Base-by-base conservation (phyloP, 352 stramenopile species). In the Phytophthora lateralis region DNA sequence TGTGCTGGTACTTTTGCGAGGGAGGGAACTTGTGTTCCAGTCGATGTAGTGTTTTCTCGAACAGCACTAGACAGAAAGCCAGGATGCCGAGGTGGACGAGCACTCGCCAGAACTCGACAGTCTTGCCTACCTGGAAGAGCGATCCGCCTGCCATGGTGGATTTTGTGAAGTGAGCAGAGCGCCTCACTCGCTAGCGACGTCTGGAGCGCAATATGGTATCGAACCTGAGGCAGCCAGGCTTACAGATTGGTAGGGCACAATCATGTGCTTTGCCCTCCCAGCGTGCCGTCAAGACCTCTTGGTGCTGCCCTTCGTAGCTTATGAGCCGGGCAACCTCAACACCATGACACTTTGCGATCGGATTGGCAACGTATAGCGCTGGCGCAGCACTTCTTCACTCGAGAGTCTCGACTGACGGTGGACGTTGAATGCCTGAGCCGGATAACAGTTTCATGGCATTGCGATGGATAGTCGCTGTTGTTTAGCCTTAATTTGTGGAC, bases 1-100 rank as follows among this genome's bases (percentile, higher is more conserved):
- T 90, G 50, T 89, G 75, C 37, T 85, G 55, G 42, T 87, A 89
- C 55, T 87, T 90, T 24, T 76, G 72, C 21, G 76, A 84, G 21
- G 59, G 63, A 21, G 70, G 58, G 24, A 88, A 64, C 14, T 76
- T 62, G 52, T 88, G 73, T 41, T 79, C 70, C 15, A 87, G 59
- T 9, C 41, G 41, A 37, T 90, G 80, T 20, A 89, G 55, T n/a
- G 27, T 41, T 27, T 52, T 55, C 71, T 90, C 78, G 6, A 87
- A 55, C n/a, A 80, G 20, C 27, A 88, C 67, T 38, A 90, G 49
- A 26, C 52, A 78, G 3, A 77, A 29, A 5, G 84, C 74, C 47
- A 88, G 42, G 17, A 88, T 45, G 38, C 72, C 82, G 47, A 88
- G 51, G 46, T 83, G 67, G 27, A 53, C 47, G 1, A 87, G 59